Evolutionary conservation across 139 green algal species (phyloP), one percentile per base, ranked within the genome.

Genomic region (Chlamydomonas sphaeroides): DNA sequence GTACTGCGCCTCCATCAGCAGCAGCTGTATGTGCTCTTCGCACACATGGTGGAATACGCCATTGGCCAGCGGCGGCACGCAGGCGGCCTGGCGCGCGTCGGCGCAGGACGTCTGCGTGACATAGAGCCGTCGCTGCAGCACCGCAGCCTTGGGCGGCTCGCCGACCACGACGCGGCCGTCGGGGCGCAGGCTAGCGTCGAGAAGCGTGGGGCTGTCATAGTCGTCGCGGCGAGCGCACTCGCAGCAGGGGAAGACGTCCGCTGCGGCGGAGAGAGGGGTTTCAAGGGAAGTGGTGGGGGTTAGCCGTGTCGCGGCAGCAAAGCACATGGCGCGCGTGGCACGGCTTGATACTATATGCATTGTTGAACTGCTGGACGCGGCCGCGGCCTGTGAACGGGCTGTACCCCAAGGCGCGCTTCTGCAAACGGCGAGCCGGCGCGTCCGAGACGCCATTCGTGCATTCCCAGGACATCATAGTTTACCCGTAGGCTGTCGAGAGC

Each of bases 11-110:
- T 61, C 23, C 3, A 59, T 59, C 20, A 80, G 41, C 14, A 63
- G 57, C 7, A 71, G 30, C 59, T 70, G 21, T 2, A 70, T 30
- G 61, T 80, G 74, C 74, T 80, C 74, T 30, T 80, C 59, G 38
- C 74, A 80, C 8, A 80, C 20, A 30, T 71, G 59, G n/a, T 80
- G 74, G 14, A 71, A n/a, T 3, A 10, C 3, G 30, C 42, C 68
- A 4, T 20, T 2, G 18, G 41, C 30, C 5, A 61, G n/a, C 3
- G 18, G 39, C 30, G 56, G 26, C 28, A n/a, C 56, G 39, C 56
- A 20, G 5, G 59, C 59, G 0, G 74, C 74, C 5, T n/a, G 41
- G 17, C 74, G 74, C 6, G 61, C 74, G 30, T 11, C 30, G n/a
- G 36, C 26, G 74, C 74, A 80, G n/a, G n/a, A 48, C 17, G 59